Evolutionary conservation across 768 basidiomycete species (phyloP).

Genomic region (Russula ochroleuca): DNA sequence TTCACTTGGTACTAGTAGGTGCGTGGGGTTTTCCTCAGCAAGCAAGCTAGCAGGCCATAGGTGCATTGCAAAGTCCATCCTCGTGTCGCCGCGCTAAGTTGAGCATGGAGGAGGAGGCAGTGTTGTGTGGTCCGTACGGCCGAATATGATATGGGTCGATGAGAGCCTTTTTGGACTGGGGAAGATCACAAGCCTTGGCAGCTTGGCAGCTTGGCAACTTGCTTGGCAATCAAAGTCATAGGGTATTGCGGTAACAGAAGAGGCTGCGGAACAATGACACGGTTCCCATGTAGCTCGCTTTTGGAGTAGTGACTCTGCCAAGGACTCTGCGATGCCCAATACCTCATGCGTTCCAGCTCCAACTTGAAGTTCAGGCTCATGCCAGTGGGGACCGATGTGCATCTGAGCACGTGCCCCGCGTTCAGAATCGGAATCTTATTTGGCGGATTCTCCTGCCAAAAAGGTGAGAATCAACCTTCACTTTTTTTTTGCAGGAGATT

Average conservation of each 20-base stretch:
- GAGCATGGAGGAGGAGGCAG: neutral
- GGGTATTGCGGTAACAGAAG: neutral
- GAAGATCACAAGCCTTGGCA: neutral
- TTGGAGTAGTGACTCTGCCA: no score
- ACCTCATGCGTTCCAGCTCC: no score
- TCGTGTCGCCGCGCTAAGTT: neutral
- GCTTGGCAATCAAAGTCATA: neutral
- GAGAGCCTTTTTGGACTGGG: neutral
- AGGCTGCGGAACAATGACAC: no score
- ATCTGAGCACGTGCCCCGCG: no score
- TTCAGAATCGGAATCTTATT: neutral
- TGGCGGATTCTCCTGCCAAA: neutral
- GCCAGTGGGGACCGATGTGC: no score
- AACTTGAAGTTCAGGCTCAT: no score
- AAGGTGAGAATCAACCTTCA: neutral
- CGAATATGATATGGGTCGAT: neutral
- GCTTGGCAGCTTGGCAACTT: neutral
- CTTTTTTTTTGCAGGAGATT: neutral
- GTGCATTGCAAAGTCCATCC: neutral
- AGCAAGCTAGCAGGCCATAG: neutral
- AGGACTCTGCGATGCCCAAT: no score
- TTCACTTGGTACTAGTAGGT: neutral
- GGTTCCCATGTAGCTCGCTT: no score
- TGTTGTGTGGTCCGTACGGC: neutral
- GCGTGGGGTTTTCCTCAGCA: neutral